Conservation (phyloP, 352 stramenopile species). For the Phytophthora macrochlamydospora region DNA sequence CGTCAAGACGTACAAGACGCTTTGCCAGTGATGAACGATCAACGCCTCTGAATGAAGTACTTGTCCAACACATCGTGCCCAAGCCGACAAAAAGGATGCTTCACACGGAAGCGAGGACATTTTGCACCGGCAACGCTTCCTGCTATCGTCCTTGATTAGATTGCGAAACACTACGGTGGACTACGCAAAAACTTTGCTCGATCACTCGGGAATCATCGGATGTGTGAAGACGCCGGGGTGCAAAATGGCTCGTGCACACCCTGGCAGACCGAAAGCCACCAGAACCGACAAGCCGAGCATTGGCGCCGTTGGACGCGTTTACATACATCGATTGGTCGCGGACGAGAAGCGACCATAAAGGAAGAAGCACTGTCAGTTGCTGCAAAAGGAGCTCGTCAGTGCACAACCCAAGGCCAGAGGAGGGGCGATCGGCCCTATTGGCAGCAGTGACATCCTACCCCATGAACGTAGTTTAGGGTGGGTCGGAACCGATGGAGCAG, state of each 20-base stretch:
- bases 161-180: constrained; percentile 10
- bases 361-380: background rate
- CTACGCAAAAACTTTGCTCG: constrained; percentile 4
- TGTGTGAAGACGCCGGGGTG: constrained; percentile 5
- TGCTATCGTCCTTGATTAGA: constrained; percentile 14
- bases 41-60: constrained; percentile 14
- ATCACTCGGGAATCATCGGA: constrained; percentile 1
- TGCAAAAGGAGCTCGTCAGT: background rate
- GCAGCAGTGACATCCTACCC: background rate
- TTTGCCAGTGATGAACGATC: constrained; percentile 11
- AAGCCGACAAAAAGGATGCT: constrained; percentile 16
- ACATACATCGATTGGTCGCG: too few species aligned
- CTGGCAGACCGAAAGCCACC: background rate
- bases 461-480: constrained; percentile 2
- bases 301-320: background rate
- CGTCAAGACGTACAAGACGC: constrained; percentile 6
- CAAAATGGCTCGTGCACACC: background rate
- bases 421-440: background rate
- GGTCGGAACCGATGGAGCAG: background rate
- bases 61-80: constrained; percentile 12
- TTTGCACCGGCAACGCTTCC: constrained; percentile 13
- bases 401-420: background rate
- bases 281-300: background rate
- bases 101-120: constrained; percentile 5
- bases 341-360: background rate